These are phyloP conservation scores for Termitomyces sp. DNA, from an alignment of 768 basidiomycete species.

Conservation along the genomic window DNA sequence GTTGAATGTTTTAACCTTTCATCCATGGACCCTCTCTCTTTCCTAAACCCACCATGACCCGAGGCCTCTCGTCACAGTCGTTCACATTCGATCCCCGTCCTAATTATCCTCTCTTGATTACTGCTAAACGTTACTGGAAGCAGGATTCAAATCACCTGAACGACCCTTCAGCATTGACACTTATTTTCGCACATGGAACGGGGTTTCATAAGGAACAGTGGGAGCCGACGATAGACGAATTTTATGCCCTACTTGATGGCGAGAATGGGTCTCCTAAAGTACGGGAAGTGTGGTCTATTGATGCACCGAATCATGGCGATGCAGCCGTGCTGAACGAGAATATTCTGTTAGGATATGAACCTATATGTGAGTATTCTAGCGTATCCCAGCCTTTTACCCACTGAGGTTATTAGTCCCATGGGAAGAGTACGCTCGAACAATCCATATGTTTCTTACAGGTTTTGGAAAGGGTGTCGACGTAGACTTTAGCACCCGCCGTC, in stretches of 20 bases:
- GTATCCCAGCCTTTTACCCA: background rate
- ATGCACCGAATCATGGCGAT: slow-evolving; percentile 53
- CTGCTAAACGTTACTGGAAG: slow-evolving; percentile 48
- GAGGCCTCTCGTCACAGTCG: slow-evolving; percentile 15
- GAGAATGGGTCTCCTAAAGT: slow-evolving; percentile 25
- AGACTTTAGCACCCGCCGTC: slow-evolving; percentile 41
- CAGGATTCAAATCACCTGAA: slow-evolving; percentile 24
- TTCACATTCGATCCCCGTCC: slow-evolving; percentile 53
- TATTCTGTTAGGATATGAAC: slow-evolving; percentile 34
- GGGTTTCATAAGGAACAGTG: slow-evolving; percentile 57
- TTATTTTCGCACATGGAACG: slow-evolving; percentile 49
- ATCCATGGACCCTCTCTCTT: background rate
- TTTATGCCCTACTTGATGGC: slow-evolving; percentile 25
- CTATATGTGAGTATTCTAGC: slow-evolving; percentile 30
- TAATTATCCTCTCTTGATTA: slow-evolving; percentile 40
- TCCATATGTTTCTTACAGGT: slow-evolving; percentile 45
- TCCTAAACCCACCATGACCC: background rate
- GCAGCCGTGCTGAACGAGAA: slow-evolving; percentile 44
- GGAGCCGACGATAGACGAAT: slow-evolving; percentile 49
- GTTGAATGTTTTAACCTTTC: background rate
- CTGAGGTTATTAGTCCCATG: slow-evolving; percentile 34
- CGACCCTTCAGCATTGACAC: slow-evolving; percentile 37
- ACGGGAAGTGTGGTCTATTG: slow-evolving; percentile 46
- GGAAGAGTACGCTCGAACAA: slow-evolving; percentile 46
- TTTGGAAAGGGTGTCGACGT: slow-evolving; percentile 42